These are phyloP conservation scores for Tetrahymena thermophila DNA, from an alignment of 73 alveolate species.

Conservation along the genomic window DNA sequence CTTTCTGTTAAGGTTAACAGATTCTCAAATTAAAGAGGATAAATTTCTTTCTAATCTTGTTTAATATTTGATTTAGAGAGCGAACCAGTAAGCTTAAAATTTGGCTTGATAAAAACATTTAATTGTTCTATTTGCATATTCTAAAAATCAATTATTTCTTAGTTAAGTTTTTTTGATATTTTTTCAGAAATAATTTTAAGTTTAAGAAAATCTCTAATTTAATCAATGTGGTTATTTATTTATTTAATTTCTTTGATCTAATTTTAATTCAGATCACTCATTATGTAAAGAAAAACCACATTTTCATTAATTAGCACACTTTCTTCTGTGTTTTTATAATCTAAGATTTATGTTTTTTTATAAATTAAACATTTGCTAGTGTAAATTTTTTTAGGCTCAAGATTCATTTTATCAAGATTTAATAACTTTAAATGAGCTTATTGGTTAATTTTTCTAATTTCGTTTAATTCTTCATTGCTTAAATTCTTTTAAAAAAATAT, in stretches of 20 bases:
- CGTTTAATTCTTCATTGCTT: too few relatives aligned
- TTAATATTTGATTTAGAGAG: background rate
- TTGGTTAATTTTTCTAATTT: background rate
- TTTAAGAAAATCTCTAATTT: background rate
- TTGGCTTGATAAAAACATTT: background rate
- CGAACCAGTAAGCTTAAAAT: background rate
- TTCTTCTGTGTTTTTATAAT: background rate
- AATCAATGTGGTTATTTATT: background rate
- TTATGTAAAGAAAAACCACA: background rate
- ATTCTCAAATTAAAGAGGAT: background rate
- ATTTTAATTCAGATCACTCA: background rate
- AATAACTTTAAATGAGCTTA: background rate
- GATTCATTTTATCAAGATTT: background rate
- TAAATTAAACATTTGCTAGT: background rate
- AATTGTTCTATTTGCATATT: background rate
- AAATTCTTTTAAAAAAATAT: background rate
- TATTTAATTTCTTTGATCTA: background rate
- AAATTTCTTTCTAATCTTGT: background rate
- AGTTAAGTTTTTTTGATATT: background rate
- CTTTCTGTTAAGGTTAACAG: background rate
- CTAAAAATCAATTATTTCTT: background rate
- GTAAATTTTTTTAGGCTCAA: background rate
- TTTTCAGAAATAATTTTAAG: background rate
- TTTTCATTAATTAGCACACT: background rate
- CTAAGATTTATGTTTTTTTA: background rate